These are phyloP conservation scores for Colletotrichum sp. DNA, from an alignment of 2,329 filamentous ascomycete species.

Conservation along the genomic window DNA sequence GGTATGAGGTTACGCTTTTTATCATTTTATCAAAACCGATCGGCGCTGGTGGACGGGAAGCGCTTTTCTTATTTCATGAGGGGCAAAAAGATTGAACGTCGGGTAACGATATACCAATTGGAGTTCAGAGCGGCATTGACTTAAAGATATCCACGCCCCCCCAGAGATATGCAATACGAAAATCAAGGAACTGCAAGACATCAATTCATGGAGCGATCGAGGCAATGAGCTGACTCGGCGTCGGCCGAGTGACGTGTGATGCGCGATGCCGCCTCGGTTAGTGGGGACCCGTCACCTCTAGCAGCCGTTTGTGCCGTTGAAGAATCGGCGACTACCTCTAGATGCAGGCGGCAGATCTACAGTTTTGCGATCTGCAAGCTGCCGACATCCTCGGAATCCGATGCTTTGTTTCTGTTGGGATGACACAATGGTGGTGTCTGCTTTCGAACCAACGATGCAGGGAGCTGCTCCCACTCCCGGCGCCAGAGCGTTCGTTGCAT, in stretches of 20 bases:
- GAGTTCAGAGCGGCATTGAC: conserved; percentile 6
- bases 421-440: background rate
- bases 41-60: background rate
- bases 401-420: background rate
- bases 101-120: conserved; percentile 14
- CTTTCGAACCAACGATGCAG: background rate
- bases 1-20: background rate
- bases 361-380: background rate
- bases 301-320: background rate
- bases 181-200: background rate
- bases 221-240: background rate
- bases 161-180: background rate
- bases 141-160: background rate
- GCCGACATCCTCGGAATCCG: background rate
- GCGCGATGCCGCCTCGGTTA: background rate
- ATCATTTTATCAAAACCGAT: background rate
- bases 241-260: conserved; percentile 1
- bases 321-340: background rate
- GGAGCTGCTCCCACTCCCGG: background rate
- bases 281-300: background rate
- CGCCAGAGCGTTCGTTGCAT: background rate
- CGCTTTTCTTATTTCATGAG: background rate
- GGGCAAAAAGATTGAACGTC: background rate
- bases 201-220: background rate
- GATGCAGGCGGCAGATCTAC: background rate